Base-by-base conservation (phyloP, 306 rosid species). In the Cyamopsis tetragonoloba region DNA sequence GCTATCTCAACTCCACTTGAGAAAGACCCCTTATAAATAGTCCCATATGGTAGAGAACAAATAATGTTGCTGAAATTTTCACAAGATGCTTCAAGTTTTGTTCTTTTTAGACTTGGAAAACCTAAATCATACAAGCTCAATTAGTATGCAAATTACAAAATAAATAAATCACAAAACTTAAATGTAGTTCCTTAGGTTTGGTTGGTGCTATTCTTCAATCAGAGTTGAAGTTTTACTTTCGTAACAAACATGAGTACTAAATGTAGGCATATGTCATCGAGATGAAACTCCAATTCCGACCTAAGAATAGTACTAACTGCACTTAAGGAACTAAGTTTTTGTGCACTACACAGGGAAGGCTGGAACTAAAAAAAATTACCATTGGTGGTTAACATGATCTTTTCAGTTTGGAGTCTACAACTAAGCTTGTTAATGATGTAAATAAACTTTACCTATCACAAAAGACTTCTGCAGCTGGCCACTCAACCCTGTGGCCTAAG, bases 1-100 rank as follows among this genome's bases (percentile, higher is more conserved):
- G 96, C 97, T 55, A 93, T 93, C 85, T 93, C 98, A 69, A 93
- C 93, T 78, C 97, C 98, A 44, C 88, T 89, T 2, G 98, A 93
- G 38, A 93, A 90, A 57, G 95, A 89, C 12, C 98, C 98, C 65
- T 93, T 93, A 42, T 93, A 93, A 15, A 93, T 78, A 22, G 86
- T 86, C 58, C 84, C 87, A n/a, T 82, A 79, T 4, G 84, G 70
- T 0, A 80, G 57, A 15, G 86, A 69, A 24, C 91, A 95, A 28
- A 93, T 86, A 24, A 90, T 83, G 79, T 93, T 93, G 73, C 99
- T 93, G 82, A 90, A 93, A 83, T 90, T 90, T 82, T 93, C 99
- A 71, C 97, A 93, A 46, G 99, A 96, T 75, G 73, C 90, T 59
- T 75, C 81, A 24, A 93, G 83, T 73, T 90, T 96, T 24, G 80